These are phyloP conservation scores for Colletotrichum ledebouriae DNA, from an alignment of 2,329 filamentous ascomycete genomes.

Conservation along the genomic window DNA sequence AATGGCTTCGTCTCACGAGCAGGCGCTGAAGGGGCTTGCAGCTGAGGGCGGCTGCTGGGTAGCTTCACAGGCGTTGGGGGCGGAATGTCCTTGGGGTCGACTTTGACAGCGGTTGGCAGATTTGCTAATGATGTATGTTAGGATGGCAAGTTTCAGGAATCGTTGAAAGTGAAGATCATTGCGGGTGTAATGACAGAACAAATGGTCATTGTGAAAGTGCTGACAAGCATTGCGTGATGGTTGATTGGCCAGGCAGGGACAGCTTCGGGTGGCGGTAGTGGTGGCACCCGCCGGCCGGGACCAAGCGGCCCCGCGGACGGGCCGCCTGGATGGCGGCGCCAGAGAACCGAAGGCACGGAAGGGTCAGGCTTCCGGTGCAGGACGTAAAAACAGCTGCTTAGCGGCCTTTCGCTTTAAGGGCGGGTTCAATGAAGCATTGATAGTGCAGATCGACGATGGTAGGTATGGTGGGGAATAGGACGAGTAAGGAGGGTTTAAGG, in stretches of 20 bases:
- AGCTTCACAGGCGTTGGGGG: conserved; percentile 68
- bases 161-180: not conserved
- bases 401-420: conserved; percentile 23
- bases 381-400: conserved; percentile 43
- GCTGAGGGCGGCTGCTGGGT: conserved; percentile 57
- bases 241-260: not conserved
- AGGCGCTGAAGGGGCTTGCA: conserved; percentile 31
- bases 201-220: not conserved
- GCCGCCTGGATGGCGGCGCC: conserved; percentile 21
- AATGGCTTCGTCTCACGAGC: conserved; percentile 54
- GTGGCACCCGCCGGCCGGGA: conserved; percentile 27
- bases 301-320: conserved; percentile 28
- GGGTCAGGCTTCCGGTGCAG: conserved; percentile 47
- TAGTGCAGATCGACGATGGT: conserved; percentile 1
- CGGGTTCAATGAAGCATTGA: conserved; percentile 16
- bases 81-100: conserved; percentile 66
- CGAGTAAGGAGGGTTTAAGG: not conserved
- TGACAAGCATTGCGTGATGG: conserved; percentile 2
- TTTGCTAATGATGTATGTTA: conserved; percentile 45
- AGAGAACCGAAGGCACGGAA: conserved; percentile 28
- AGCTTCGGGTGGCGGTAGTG: not conserved
- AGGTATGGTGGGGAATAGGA: not conserved
- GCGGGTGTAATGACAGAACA: not conserved
- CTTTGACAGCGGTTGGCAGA: conserved; percentile 46
- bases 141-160: conserved; percentile 14